phyloP scores from a whole-genome alignment of 116 monocot genomes.

The Thalassia testudinum region DNA sequence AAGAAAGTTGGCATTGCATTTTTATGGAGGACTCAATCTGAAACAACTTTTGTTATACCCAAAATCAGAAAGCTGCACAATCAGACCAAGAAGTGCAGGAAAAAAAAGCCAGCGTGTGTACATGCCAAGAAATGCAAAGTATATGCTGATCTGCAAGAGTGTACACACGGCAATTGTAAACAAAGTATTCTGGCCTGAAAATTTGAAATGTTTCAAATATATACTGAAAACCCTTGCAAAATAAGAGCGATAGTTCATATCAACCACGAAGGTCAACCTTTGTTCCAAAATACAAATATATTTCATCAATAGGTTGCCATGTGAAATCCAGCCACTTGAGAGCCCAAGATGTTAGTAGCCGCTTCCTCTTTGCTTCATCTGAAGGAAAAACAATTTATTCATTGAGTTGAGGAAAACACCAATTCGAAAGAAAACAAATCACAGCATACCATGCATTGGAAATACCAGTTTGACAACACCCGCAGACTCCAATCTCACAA shows the following conservation, averaged over 20 bases:
- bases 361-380: conserved; percentile 82
- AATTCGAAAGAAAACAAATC: conserved; percentile 1
- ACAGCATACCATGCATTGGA: conserved; percentile 60
- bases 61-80: conserved; percentile 67
- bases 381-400: conserved; percentile 1
- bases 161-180: not conserved
- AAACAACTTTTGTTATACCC: conserved; percentile 24
- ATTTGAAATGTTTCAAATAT: not conserved
- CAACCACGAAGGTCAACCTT: conserved; percentile 24
- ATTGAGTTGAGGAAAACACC: not conserved
- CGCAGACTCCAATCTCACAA: conserved; percentile 48
- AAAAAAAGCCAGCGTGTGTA: conserved; percentile 82
- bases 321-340: conserved; percentile 84
- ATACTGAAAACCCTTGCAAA: not conserved
- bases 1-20: too few species aligned
- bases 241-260: not conserved
- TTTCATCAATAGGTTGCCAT: conserved; percentile 86
- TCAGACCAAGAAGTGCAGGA: conserved; percentile 71
- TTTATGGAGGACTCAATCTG: too few species aligned
- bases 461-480: conserved; percentile 76
- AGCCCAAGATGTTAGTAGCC: conserved; percentile 65
- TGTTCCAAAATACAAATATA: conserved; percentile 75
- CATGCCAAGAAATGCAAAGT: conserved; percentile 93
- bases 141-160: conserved; percentile 26
- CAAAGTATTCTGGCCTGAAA: not conserved